phyloP scores from a whole-genome alignment of 163 green algal species.

The Chlamydomonas reinhardtii region DNA sequence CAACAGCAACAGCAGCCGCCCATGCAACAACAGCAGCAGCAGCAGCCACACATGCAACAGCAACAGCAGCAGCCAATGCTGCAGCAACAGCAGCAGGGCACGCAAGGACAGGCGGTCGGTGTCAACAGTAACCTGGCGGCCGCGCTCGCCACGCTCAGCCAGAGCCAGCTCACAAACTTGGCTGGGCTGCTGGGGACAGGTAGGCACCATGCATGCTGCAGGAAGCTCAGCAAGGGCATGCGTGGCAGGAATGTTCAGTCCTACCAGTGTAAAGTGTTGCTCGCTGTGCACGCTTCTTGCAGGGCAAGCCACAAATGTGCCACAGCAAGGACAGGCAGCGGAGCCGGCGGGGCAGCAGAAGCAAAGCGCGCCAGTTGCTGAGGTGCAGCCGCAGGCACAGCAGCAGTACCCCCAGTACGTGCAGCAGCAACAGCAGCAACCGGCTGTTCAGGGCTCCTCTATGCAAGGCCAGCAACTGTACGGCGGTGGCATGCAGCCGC shows the following conservation, averaged over 20 bases:
- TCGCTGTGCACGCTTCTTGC: no score
- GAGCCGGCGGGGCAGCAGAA: no score
- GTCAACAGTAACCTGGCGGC: constrained; percentile 2
- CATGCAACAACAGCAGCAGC: not conserved
- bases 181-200: constrained; percentile 20
- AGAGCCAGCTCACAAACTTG: constrained; percentile 23
- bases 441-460: not conserved
- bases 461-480: not conserved
- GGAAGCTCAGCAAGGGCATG: no score
- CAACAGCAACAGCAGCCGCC: not conserved
- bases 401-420: not conserved
- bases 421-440: constrained; percentile 11
- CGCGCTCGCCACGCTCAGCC: constrained; percentile 18
- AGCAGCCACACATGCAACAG: not conserved
- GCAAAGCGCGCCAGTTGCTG: no score
- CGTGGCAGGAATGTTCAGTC: no score
- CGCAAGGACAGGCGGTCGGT: not conserved
- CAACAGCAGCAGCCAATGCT: not conserved
- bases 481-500: not conserved
- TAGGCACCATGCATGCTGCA: not conserved
- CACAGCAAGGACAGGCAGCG: no score
- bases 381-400: no score
- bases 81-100: not conserved
- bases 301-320: no score
- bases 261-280: no score